Conservation (phyloP, 23 red algal species). For the Gracilariopsis chorda region DNA sequence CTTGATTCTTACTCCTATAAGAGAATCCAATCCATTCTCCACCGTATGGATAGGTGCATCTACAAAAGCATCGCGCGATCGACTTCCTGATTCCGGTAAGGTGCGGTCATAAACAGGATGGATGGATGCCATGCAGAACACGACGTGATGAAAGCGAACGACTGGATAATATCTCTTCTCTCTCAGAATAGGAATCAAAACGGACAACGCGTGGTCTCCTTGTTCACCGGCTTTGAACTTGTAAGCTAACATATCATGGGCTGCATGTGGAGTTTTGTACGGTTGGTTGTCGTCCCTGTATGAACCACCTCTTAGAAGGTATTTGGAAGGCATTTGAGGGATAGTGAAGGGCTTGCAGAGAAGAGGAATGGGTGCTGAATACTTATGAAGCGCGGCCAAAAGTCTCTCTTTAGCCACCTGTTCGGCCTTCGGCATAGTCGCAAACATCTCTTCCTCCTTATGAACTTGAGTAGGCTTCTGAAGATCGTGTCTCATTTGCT, state of each 20-base stretch:
- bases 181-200: neutral
- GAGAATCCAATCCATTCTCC: neutral
- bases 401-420: neutral
- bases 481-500: neutral
- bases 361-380: slow-evolving; percentile 3
- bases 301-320: neutral
- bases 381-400: neutral
- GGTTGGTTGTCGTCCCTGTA: neutral
- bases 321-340: neutral
- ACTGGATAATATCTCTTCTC: neutral
- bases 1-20: no score
- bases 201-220: neutral
- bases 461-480: neutral
- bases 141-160: neutral
- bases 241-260: neutral
- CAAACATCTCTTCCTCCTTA: neutral
- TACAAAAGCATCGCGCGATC: neutral
- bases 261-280: neutral
- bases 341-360: neutral
- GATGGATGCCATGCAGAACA: neutral
- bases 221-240: neutral
- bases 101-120: neutral
- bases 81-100: neutral
- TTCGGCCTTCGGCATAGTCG: neutral
- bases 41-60: neutral